A percentile compares a stretch with the other conserved stretches of the same genome.
Evolutionary conservation across 2,329 filamentous ascomycete genomes (phyloP).

Genomic region (Podosphaera aphanis): DNA sequence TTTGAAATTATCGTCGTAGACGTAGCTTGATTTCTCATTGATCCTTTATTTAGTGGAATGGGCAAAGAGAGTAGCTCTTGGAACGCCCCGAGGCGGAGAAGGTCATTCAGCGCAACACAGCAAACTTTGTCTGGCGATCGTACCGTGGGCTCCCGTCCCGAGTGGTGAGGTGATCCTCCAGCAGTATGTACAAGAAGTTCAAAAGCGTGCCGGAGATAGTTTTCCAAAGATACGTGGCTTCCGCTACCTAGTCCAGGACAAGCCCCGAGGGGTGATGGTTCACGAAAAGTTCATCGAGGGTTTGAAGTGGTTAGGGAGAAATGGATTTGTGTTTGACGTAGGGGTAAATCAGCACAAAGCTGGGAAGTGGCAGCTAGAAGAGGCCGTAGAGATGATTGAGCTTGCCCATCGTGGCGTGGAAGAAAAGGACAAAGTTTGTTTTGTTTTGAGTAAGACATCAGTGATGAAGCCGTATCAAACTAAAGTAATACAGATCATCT

Average conservation of each 20-base stretch:
- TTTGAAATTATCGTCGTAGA: not conserved
- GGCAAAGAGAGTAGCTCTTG: slow-evolving; percentile 40
- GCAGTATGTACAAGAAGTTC: slow-evolving; percentile 38
- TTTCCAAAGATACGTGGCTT: slow-evolving; percentile 56
- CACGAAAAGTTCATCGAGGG: slow-evolving; percentile 38
- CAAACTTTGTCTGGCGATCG: slow-evolving; percentile 39
- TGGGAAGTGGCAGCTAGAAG: slow-evolving; percentile 50
- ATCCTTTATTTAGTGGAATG: slow-evolving; percentile 29
- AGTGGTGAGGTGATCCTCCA: slow-evolving; percentile 35
- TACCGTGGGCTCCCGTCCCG: slow-evolving; percentile 72
- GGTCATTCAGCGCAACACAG: slow-evolving; percentile 30
- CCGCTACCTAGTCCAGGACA: slow-evolving; percentile 62
- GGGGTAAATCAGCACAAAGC: slow-evolving; percentile 62
- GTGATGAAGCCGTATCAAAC: not conserved
- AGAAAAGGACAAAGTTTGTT: slow-evolving; percentile 28
- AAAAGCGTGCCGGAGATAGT: slow-evolving; percentile 30
- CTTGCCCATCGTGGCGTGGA: slow-evolving; percentile 37
- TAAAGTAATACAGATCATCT: slow-evolving; percentile 42
- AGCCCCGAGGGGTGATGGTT: slow-evolving; percentile 41
- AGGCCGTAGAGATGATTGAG: slow-evolving; percentile 46
- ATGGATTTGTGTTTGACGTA: slow-evolving; percentile 53
- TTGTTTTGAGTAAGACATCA: slow-evolving; percentile 15
- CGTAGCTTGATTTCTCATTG: no score
- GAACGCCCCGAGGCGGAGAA: slow-evolving; percentile 30
- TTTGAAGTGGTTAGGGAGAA: slow-evolving; percentile 38